Conservation (phyloP, 169 alveolate genomes). For the Eimeria necatrix region DNA sequence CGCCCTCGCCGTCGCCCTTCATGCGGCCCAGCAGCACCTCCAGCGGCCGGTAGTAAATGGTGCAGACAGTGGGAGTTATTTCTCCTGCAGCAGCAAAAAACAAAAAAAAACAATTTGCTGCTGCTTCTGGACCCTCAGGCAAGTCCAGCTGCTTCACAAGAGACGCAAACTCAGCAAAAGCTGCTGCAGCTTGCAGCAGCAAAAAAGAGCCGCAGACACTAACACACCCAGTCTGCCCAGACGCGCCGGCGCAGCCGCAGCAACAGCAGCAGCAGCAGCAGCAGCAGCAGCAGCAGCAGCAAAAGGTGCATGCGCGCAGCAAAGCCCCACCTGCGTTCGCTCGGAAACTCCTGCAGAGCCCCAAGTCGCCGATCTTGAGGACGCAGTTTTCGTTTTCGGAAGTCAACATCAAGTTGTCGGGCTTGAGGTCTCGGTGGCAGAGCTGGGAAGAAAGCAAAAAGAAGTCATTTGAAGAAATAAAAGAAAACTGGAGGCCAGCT, state of each 20-base stretch:
- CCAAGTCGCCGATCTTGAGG: constrained; percentile 94
- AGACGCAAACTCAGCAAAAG: background rate
- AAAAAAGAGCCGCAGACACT: background rate
- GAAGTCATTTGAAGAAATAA: background rate
- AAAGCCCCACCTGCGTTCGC: constrained; percentile 63
- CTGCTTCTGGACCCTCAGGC: too few relatives aligned
- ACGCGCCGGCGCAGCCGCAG: background rate
- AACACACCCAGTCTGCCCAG: background rate
- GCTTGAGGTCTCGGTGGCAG: constrained; percentile 94
- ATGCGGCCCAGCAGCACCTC: constrained; percentile 89
- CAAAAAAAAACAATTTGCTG: background rate
- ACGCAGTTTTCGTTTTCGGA: constrained; percentile 77
- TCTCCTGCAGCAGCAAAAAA: constrained; percentile 84
- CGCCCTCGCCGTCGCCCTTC: constrained; percentile 74
- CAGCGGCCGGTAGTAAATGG: constrained; percentile 92
- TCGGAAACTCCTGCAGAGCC: constrained; percentile 92
- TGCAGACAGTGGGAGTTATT: constrained; percentile 93
- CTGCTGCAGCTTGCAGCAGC: background rate
- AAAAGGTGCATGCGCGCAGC: background rate
- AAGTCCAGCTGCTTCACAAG: too few relatives aligned
- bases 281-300: background rate
- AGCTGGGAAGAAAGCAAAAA: constrained; percentile 77
- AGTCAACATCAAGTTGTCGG: constrained; percentile 94
- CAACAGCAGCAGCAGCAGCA: background rate
- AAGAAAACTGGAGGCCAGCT: too few relatives aligned